These are phyloP conservation scores for Lactifluus volemus DNA, from an alignment of 768 basidiomycete species.

Conservation along the genomic window DNA sequence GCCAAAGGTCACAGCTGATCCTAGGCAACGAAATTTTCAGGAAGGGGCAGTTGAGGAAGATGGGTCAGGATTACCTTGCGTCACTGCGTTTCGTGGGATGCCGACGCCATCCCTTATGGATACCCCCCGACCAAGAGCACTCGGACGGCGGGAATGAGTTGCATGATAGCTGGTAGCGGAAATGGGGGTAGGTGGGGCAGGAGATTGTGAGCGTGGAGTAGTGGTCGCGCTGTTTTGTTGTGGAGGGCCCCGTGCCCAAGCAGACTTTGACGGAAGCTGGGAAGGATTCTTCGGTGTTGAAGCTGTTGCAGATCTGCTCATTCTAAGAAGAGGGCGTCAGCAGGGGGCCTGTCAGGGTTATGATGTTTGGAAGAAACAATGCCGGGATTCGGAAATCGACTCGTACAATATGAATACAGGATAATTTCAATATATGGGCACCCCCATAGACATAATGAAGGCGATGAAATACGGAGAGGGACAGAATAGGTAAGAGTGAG, in stretches of 20 bases:
- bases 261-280: constrained; percentile 73
- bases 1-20: constrained; percentile 75
- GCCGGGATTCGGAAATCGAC: neutral
- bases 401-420: neutral
- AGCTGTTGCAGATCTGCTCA: constrained; percentile 86
- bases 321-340: constrained; percentile 40
- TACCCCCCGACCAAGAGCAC: constrained; percentile 61
- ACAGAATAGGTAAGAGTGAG: neutral
- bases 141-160: constrained; percentile 71
- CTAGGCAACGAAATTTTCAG: constrained; percentile 27
- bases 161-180: constrained; percentile 32
- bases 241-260: constrained; percentile 88
- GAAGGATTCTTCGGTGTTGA: constrained; percentile 63
- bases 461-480: neutral
- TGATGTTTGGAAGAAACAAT: neutral
- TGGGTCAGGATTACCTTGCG: constrained; percentile 43
- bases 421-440: neutral
- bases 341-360: neutral
- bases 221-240: constrained; percentile 41
- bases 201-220: constrained; percentile 70
- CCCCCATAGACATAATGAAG: neutral
- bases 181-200: constrained; percentile 34
- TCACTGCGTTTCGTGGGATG: constrained; percentile 57
- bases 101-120: constrained; percentile 74
- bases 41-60: neutral